Evolutionary conservation across 78 protist genomes (phyloP).

Genomic region (Cavenderia fasciculata): DNA sequence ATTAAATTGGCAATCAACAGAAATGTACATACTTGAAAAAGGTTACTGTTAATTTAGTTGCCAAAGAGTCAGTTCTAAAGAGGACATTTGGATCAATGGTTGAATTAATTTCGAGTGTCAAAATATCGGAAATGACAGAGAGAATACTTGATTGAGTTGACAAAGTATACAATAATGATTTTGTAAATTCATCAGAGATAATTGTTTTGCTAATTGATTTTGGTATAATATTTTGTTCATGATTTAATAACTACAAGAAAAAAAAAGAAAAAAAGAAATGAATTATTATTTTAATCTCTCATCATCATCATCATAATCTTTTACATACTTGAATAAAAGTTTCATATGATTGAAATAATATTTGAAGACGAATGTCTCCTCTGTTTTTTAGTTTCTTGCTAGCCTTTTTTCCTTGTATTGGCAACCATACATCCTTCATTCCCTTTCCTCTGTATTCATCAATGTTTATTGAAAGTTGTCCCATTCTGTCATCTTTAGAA

Average conservation of each 20-base stretch:
- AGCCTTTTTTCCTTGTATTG: neutral
- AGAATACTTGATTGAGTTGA: neutral
- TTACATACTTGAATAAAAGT: neutral
- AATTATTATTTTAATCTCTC: neutral
- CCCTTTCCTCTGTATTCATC: constrained; percentile 17
- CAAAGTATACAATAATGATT: constrained; percentile 3
- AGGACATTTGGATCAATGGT: constrained; percentile 1
- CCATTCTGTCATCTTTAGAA: constrained; percentile 27
- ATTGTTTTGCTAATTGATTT: constrained; percentile 4
- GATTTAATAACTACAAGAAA: neutral
- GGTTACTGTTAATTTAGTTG: constrained; percentile 6
- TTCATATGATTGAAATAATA: neutral
- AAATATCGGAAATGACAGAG: neutral
- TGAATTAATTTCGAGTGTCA: constrained; percentile 6
- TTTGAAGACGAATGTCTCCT: constrained; percentile 13
- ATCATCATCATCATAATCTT: neutral
- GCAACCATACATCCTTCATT: constrained; percentile 7
- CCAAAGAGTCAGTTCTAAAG: constrained; percentile 26
- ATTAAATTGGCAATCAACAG: too few species aligned
- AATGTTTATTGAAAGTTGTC: neutral
- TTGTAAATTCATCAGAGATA: constrained; percentile 30
- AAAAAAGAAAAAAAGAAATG: too few species aligned
- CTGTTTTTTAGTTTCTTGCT: constrained; percentile 20
- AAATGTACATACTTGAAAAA: neutral
- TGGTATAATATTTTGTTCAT: neutral